phyloP scores from a whole-genome alignment of 208 protist genomes.

The Lotmaria passim region DNA sequence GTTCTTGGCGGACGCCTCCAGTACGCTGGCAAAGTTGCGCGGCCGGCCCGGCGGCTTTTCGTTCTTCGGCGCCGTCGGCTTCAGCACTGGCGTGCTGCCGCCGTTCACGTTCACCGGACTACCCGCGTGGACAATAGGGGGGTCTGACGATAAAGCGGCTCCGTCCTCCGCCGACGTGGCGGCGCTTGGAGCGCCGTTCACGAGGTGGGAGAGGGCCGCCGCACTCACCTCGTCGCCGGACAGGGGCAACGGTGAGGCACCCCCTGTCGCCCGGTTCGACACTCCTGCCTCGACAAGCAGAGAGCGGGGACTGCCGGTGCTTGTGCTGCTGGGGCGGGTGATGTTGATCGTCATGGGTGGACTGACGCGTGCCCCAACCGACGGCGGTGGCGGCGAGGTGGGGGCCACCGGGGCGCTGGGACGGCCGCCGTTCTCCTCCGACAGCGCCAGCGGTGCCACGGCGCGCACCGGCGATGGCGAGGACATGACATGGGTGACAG shows the following conservation, averaged over 20 bases:
- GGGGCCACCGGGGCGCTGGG: neutral
- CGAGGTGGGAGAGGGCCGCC: neutral
- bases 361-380: neutral
- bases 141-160: neutral
- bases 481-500: slow-evolving; percentile 19
- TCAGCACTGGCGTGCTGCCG: slow-evolving; percentile 17
- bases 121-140: neutral
- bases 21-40: slow-evolving; percentile 42
- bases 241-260: neutral
- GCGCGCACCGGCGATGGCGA: slow-evolving; percentile 18
- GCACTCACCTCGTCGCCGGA: neutral
- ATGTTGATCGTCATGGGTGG: slow-evolving; percentile 27
- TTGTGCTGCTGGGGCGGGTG: slow-evolving; percentile 16
- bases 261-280: neutral
- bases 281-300: neutral
- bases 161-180: neutral
- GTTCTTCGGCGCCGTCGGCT: slow-evolving; percentile 54
- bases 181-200: neutral
- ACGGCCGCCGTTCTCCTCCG: slow-evolving; percentile 20
- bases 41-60: slow-evolving; percentile 47
- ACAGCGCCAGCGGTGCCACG: slow-evolving; percentile 9
- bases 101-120: neutral
- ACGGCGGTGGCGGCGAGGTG: slow-evolving; percentile 14
- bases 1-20: slow-evolving; percentile 28
- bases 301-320: neutral